Evolutionary conservation across 2,329 filamentous ascomycete species (phyloP), one percentile per base, ranked within the genome.

Genomic region (Trichoderma koningiopsis): DNA sequence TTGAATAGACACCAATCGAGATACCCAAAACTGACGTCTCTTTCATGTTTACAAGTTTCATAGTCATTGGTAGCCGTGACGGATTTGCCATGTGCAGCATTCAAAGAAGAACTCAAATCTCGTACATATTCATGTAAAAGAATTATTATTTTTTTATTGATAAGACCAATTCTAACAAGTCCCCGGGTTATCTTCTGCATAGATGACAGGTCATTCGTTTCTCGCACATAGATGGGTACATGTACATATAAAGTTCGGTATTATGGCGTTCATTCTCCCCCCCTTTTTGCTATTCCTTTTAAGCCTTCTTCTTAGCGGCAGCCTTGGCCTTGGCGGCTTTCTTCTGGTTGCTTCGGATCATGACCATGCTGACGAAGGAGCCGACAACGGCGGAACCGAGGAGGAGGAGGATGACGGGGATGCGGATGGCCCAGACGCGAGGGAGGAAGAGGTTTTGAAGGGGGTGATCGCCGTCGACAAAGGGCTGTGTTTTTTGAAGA

Each of bases 321-420:
- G 92, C 91, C 82, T 94, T 94, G 72, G 92, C 91, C 88, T 98
- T 99, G 74, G 93, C 90, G 4, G 93, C 93, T 89, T 96, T 97
- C 89, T 98, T 98, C 81, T 92, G 88, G 86, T 97, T 97, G 87
- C 95, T 98, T 80, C 93, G 89, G 83, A 99, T 98, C 96, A 99
- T 99, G 78, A 99, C 95, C 78, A 97, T 90, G 76, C 92, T 91
- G 74, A 99, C 87, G 86, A 99, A 99, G 71, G 93, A 96, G 72
- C 96, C 96, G 71, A 99, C 95, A 70, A 99, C 94, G 70, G 96
- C 94, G 71, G 91, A 94, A 73, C 91, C 94, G 74, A 99, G 86
- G 58, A 99, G 89, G 72, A 97, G 91, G 74, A 99, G 90, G 79
- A 99, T 97, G 76, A 99, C 95, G 75, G 96, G 96, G 77, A 99